Evolutionary conservation across 352 stramenopile genomes (phyloP).

Genomic region (Halophytophthora batemanensis): DNA sequence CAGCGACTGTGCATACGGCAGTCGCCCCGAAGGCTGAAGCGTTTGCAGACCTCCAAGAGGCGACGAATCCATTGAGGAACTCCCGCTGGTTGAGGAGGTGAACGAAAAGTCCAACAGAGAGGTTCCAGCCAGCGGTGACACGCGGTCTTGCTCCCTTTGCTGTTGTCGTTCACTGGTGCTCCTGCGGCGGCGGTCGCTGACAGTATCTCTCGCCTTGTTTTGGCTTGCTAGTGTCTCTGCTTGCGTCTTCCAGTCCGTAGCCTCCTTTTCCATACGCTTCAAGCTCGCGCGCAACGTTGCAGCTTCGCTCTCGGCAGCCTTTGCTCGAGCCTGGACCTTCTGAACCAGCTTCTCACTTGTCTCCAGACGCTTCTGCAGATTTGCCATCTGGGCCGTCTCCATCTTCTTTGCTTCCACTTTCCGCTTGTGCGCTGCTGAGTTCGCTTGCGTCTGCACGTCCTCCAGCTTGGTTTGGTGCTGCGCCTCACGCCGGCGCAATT

Average conservation of each 20-base stretch:
- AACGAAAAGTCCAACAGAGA: constrained; percentile 27
- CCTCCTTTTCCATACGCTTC: constrained; percentile 7
- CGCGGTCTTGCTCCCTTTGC: constrained; percentile 8
- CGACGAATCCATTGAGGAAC: constrained; percentile 19
- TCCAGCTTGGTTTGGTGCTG: constrained; percentile 51
- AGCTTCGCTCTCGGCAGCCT: constrained; percentile 24
- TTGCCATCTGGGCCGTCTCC: constrained; percentile 15
- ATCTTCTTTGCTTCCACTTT: constrained; percentile 41
- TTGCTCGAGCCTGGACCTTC: constrained; percentile 4
- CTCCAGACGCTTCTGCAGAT: constrained; percentile 19
- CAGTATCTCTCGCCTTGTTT: constrained; percentile 9
- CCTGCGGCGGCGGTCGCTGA: constrained; percentile 4
- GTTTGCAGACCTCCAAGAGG: constrained; percentile 26
- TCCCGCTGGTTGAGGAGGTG: constrained; percentile 20
- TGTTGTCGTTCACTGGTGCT: constrained; percentile 10
- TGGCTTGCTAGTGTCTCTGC: constrained; percentile 16
- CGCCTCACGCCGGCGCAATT: constrained; percentile 31
- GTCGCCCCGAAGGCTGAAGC: constrained; percentile 46
- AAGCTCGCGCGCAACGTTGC: constrained; percentile 9
- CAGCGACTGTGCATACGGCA: constrained; percentile 77
- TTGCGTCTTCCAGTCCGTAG: constrained; percentile 20
- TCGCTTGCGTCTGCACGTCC: constrained; percentile 45
- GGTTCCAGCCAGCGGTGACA: constrained; percentile 12
- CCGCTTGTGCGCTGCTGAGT: constrained; percentile 45
- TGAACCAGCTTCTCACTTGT: constrained; percentile 21